Evolutionary conservation across 768 basidiomycete species (phyloP).

Genomic region (Mycena polygramma): DNA sequence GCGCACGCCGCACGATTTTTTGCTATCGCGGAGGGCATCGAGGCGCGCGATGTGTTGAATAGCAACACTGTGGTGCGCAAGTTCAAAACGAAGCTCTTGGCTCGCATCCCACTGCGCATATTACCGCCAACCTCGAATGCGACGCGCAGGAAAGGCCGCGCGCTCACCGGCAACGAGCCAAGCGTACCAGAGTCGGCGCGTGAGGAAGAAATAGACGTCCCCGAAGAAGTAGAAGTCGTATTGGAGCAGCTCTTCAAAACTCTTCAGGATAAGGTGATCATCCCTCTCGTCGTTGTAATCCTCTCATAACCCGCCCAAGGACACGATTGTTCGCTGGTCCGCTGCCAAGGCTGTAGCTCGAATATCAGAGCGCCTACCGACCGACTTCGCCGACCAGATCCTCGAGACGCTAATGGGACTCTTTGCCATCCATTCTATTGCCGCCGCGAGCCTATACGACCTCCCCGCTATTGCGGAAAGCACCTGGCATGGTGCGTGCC

Average conservation of each 20-base stretch:
- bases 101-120: slow-evolving; percentile 72
- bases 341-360: slow-evolving; percentile 93
- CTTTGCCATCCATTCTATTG: slow-evolving; percentile 82
- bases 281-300: slow-evolving; percentile 9
- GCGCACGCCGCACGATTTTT: slow-evolving; percentile 59
- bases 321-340: slow-evolving; percentile 95
- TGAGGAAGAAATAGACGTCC: slow-evolving; percentile 71
- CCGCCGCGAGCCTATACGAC: slow-evolving; percentile 74
- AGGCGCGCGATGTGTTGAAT: slow-evolving; percentile 54
- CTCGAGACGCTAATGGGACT: slow-evolving; percentile 80
- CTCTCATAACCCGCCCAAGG: slow-evolving; percentile 60
- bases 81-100: slow-evolving; percentile 73
- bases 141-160: slow-evolving; percentile 56
- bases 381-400: slow-evolving; percentile 83
- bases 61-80: slow-evolving; percentile 80
- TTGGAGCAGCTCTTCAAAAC: slow-evolving; percentile 79
- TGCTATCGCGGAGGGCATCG: slow-evolving; percentile 58
- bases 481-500: slow-evolving; percentile 95
- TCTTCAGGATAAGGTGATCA: slow-evolving; percentile 85
- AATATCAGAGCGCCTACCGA: slow-evolving; percentile 83
- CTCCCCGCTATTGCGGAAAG: slow-evolving; percentile 84
- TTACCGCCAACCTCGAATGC: slow-evolving; percentile 59
- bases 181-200: slow-evolving; percentile 32
- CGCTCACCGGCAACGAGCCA: slow-evolving; percentile 44
- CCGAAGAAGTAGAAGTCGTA: slow-evolving; percentile 81